phyloP scores from a whole-genome alignment of 1,284 basidiomycete genomes.

The Vanrija sp. region DNA sequence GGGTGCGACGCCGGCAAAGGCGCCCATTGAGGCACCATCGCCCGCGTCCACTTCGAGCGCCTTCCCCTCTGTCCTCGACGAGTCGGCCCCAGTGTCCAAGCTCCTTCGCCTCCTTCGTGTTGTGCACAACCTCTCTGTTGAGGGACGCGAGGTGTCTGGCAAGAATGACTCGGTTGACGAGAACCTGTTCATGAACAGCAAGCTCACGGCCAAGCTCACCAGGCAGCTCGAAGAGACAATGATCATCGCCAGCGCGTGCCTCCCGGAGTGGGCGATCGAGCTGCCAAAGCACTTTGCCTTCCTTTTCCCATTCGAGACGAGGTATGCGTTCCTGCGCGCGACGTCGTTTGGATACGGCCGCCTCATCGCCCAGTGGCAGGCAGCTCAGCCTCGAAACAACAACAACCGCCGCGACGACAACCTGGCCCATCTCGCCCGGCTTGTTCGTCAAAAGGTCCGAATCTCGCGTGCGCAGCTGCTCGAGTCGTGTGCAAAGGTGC shows the following conservation, averaged over 20 bases:
- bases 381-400: conserved; percentile 62
- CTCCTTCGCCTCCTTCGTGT: conserved; percentile 86
- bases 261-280: conserved; percentile 95
- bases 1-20: conserved; percentile 62
- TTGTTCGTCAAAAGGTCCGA: conserved; percentile 93
- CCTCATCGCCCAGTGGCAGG: conserved; percentile 84
- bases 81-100: conserved; percentile 80
- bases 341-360: conserved; percentile 96
- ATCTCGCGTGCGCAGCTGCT: conserved; percentile 92
- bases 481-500: conserved; percentile 96
- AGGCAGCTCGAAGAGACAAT: conserved; percentile 96
- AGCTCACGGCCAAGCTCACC: conserved; percentile 95
- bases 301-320: conserved; percentile 95
- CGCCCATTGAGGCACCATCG: conserved; percentile 33
- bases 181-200: conserved; percentile 92
- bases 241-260: conserved; percentile 93
- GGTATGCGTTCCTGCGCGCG: conserved; percentile 93
- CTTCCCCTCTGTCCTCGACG: conserved; percentile 68
- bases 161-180: conserved; percentile 55
- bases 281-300: conserved; percentile 93
- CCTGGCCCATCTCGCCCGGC: conserved; percentile 82
- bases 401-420: conserved; percentile 83
- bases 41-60: conserved; percentile 35
- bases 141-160: conserved; percentile 30
- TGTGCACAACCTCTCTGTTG: conserved; percentile 71